Base-by-base conservation (phyloP, 345 rosid genomes). In the Melastoma malabathricum region DNA sequence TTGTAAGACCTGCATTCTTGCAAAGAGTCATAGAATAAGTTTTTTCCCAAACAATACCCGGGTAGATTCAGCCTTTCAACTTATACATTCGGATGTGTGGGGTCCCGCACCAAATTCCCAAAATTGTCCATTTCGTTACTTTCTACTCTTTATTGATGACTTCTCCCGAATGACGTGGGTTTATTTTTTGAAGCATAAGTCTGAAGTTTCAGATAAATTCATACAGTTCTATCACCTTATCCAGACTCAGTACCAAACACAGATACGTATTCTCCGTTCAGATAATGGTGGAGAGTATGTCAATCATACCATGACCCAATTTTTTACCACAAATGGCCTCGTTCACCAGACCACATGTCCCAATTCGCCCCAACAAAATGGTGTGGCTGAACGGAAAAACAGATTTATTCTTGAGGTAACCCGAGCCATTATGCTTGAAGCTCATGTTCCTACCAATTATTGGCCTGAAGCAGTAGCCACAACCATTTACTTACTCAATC, bases 31-130 rank as follows among this genome's bases (percentile, higher is more conserved):
- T 34, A 0, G 0, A 20, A 34, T 27, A 43, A 8, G 2, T 18
- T 59, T 23, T 25, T 17, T 3, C 18, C 13, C n/a, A 6, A 54
- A 50, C 15, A 47, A 5, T 13, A 45, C 19, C 46, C 10, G 18
- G 15, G 29, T 3, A 45, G 0, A 3, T 3, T 43, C 6, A 14
- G 52, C 25, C 16, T 63, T 50, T 50, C 1, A 5, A 0, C 51
- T 56, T 13, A 20, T 57, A 1, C 54, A 39, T 10, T 50, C 1
- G 3, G 3, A 63, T 39, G 62, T 57, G 2, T 62, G 34, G 8
- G 25, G 56, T 1, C 34, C 50, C 6, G 3, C 29, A n/a, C 47
- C 47, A 0, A 45, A 50, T 0, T 6, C 14, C 0, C 34, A 0
- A 23, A 15, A 17, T 7, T 63, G 0, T 0, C 0, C n/a, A 13